These are phyloP conservation scores for Sugiyamaella novakii DNA, from an alignment of 1,139 yeast genomes.

Conservation along the genomic window DNA sequence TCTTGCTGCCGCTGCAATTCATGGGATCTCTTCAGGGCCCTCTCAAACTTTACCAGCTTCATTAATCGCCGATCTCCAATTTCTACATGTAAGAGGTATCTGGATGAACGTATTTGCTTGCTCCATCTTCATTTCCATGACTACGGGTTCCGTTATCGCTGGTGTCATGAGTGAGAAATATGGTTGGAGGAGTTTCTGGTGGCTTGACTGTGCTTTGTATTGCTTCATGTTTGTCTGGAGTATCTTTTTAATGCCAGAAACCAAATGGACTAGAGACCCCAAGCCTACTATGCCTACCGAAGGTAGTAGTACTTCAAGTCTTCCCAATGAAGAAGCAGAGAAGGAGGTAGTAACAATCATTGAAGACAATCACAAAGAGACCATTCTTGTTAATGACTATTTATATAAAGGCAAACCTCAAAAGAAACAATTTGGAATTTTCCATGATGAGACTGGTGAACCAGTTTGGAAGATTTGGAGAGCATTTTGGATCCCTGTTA, in stretches of 20 bases:
- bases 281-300: neutral
- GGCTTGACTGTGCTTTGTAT: constrained; percentile 46
- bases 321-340: neutral
- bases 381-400: constrained; percentile 20
- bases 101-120: constrained; percentile 36
- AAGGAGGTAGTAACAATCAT: neutral
- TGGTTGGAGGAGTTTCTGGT: constrained; percentile 46
- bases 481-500: constrained; percentile 42
- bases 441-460: constrained; percentile 37
- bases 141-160: constrained; percentile 40
- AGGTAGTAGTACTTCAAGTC: neutral
- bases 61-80: constrained; percentile 42
- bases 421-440: constrained; percentile 27
- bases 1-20: constrained; percentile 38
- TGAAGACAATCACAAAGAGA: neutral
- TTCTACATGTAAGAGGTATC: constrained; percentile 43
- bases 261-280: constrained; percentile 32
- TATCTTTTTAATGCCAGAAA: constrained; percentile 38
- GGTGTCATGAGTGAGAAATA: constrained; percentile 41
- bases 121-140: constrained; percentile 37
- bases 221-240: constrained; percentile 42
- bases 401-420: constrained; percentile 28
- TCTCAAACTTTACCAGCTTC: constrained; percentile 43
- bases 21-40: constrained; percentile 41
- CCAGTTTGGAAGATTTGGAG: constrained; percentile 41